Conservation (phyloP, 1,139 yeast genomes). For the Saccharomyces hybrid region DNA sequence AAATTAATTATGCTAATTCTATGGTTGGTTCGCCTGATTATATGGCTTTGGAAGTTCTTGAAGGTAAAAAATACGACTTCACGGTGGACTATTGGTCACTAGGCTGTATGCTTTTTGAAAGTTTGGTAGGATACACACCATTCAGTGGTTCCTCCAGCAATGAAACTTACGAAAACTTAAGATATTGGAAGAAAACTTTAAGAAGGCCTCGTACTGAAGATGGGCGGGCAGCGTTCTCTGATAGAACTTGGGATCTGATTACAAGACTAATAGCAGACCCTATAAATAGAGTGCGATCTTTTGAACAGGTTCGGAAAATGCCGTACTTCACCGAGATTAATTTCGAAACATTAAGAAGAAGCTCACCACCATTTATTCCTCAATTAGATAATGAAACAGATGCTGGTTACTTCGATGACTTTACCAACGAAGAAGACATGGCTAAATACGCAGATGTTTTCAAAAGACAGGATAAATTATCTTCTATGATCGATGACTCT, state of each 20-base stretch:
- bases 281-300: conserved; percentile 60
- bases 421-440: conserved; percentile 94
- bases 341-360: conserved; percentile 61
- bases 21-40: conserved; percentile 98
- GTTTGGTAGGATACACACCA: conserved; percentile 93
- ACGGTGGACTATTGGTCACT: conserved; percentile 98
- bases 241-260: conserved; percentile 91
- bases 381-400: conserved; percentile 94
- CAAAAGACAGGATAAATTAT: conserved; percentile 80
- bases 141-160: conserved; percentile 90
- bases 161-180: conserved; percentile 89
- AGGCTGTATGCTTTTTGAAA: conserved; percentile 91
- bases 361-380: conserved; percentile 91
- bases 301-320: conserved; percentile 73
- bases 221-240: conserved; percentile 87
- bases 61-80: conserved; percentile 87
- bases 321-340: conserved; percentile 78
- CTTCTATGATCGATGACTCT: conserved; percentile 65
- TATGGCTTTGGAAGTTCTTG: conserved; percentile 96
- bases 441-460: conserved; percentile 94
- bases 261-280: conserved; percentile 75
- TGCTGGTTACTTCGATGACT: conserved; percentile 98
- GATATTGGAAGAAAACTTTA: conserved; percentile 85
- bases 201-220: conserved; percentile 88
- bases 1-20: conserved; percentile 78